These are phyloP conservation scores for Botrytis fragariae DNA, from an alignment of 2,329 filamentous ascomycete species.

Conservation along the genomic window DNA sequence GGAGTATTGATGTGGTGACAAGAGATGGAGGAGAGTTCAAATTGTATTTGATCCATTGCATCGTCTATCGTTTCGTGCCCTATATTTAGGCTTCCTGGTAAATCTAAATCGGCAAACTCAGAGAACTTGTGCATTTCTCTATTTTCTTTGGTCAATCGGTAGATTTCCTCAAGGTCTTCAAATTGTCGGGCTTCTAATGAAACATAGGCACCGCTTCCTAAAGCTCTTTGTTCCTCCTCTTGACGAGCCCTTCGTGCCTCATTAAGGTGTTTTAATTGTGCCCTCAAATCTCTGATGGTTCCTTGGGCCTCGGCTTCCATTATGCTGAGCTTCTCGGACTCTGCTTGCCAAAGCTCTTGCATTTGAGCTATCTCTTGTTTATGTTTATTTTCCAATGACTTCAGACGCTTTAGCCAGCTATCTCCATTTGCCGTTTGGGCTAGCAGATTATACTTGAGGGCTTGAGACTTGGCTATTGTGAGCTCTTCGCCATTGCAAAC, in stretches of 20 bases:
- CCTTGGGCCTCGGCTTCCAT: background rate
- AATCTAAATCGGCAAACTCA: background rate
- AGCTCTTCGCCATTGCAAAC: background rate
- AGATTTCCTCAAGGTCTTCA: background rate
- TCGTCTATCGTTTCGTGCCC: background rate
- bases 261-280: background rate
- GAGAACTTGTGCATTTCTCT: background rate
- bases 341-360: conserved; percentile 12
- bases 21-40: conserved; percentile 21
- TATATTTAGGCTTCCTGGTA: background rate
- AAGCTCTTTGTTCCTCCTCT: background rate
- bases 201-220: background rate
- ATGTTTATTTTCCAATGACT: background rate
- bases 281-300: background rate
- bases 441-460: too few relatives aligned
- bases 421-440: background rate
- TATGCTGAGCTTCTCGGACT: background rate
- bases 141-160: conserved; percentile 6
- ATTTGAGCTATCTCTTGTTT: background rate
- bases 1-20: background rate
- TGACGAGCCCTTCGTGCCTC: background rate
- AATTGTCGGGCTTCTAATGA: background rate
- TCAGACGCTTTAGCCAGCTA: background rate
- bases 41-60: conserved; percentile 18
- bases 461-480: background rate